phyloP scores from a whole-genome alignment of 208 protist species.

The Borovskyia barvae region DNA sequence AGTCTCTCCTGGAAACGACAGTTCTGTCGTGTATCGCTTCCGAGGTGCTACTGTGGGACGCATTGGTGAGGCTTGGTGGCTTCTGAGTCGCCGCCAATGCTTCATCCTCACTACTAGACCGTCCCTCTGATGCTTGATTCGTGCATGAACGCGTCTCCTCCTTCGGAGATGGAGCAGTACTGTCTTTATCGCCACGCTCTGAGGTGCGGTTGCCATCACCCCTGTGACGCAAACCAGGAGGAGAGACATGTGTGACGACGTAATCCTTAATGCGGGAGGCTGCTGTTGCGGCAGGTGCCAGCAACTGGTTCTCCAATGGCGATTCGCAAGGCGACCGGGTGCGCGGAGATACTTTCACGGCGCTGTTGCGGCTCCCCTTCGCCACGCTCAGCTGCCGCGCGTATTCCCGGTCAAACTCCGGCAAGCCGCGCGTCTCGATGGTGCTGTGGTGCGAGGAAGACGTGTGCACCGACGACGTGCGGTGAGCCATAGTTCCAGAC shows the following conservation, averaged over 20 bases:
- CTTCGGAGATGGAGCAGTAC: not conserved
- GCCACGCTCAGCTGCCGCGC: slow-evolving; percentile 43
- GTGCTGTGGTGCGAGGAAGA: slow-evolving; percentile 59
- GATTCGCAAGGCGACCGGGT: not conserved
- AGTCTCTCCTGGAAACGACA: too few relatives aligned
- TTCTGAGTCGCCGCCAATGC: not conserved
- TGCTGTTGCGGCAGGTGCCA: slow-evolving; percentile 8
- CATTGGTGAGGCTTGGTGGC: not conserved
- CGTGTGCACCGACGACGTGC: slow-evolving; percentile 23
- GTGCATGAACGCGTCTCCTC: too few relatives aligned
- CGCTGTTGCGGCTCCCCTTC: slow-evolving; percentile 30
- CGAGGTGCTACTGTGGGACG: not conserved
- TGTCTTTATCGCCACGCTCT: not conserved
- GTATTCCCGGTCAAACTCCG: slow-evolving; percentile 60
- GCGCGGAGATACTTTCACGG: slow-evolving; percentile 17
- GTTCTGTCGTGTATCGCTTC: not conserved
- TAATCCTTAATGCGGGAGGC: slow-evolving; percentile 28
- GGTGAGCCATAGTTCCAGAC: not conserved
- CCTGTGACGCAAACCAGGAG: slow-evolving; percentile 4
- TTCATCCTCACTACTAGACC: not conserved
- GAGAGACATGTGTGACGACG: slow-evolving; percentile 27
- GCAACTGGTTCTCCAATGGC: slow-evolving; percentile 3
- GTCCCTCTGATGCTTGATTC: too few relatives aligned
- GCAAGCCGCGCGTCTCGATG: slow-evolving; percentile 52
- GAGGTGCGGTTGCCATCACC: not conserved